Evolutionary conservation across 78 protist species (phyloP).

Genomic region (Trichosphaerium sp.): DNA sequence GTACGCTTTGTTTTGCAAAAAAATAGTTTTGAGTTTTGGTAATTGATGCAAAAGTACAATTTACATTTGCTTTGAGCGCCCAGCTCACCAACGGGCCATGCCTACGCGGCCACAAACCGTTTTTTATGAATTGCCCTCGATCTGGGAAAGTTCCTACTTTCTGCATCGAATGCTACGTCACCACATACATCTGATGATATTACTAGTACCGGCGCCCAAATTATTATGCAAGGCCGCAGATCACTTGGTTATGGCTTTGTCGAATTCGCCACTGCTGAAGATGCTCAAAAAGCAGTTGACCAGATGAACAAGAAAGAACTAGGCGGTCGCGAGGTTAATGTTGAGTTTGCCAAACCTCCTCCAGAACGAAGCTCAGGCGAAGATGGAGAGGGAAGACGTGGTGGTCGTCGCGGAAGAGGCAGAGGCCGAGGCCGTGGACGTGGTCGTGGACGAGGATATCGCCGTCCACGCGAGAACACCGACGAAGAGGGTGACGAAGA

Average conservation of each 20-base stretch:
- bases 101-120: too few species aligned
- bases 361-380: background rate
- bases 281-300: slow-evolving; percentile 41
- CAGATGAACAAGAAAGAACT: slow-evolving; percentile 36
- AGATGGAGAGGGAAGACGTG: background rate
- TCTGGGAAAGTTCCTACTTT: too few species aligned
- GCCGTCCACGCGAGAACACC: background rate
- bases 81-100: too few species aligned
- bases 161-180: too few species aligned
- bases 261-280: slow-evolving; percentile 39
- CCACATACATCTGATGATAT: too few species aligned
- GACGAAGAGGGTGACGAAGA: background rate
- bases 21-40: background rate
- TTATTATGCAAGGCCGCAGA: slow-evolving; percentile 10
- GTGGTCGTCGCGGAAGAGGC: background rate
- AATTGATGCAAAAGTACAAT: background rate
- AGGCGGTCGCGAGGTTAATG: slow-evolving; percentile 33
- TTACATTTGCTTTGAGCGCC: background rate
- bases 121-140: too few species aligned
- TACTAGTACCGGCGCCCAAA: slow-evolving; percentile 29
- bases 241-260: slow-evolving; percentile 54
- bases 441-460: background rate
- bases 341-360: slow-evolving; percentile 41
- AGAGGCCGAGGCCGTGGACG: background rate
- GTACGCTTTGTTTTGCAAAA: background rate